A percentile compares a stretch with the other conserved stretches of the same genome.
Evolutionary conservation across 2,329 filamentous ascomycete species (phyloP).

Genomic region (Hymenotorrendiella dingleyae): DNA sequence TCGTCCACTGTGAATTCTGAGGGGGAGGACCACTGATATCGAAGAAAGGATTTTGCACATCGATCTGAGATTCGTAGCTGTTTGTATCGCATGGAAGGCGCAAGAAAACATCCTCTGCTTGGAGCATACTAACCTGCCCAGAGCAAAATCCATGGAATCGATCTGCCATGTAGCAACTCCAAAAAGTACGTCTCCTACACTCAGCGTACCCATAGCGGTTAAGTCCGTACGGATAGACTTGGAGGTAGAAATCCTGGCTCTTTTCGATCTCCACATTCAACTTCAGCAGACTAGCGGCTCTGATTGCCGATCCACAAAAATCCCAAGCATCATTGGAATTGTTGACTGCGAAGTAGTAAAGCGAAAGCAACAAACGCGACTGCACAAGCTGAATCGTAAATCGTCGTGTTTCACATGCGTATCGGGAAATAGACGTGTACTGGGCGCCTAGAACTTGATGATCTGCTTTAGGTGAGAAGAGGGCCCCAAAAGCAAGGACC

Average conservation of each 20-base stretch:
- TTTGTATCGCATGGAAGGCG: constrained; percentile 57
- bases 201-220: constrained; percentile 55
- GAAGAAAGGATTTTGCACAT: constrained; percentile 54
- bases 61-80: constrained; percentile 55
- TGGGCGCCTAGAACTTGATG: constrained; percentile 38
- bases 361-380: constrained; percentile 57
- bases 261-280: constrained; percentile 57
- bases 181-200: constrained; percentile 64
- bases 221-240: constrained; percentile 50
- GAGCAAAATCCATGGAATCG: constrained; percentile 56
- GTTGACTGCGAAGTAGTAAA: constrained; percentile 59
- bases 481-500: constrained; percentile 50
- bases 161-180: constrained; percentile 66
- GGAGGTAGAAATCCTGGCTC: constrained; percentile 35
- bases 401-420: constrained; percentile 47
- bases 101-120: constrained; percentile 59
- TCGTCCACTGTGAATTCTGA: constrained; percentile 32
- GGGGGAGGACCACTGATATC: constrained; percentile 41
- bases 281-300: constrained; percentile 52
- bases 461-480: constrained; percentile 45
- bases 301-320: constrained; percentile 55
- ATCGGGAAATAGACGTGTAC: constrained; percentile 50
- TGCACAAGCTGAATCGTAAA: constrained; percentile 61
- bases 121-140: constrained; percentile 48
- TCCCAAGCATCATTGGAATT: constrained; percentile 58